Evolutionary conservation across 306 rosid species (phyloP), one percentile per base, ranked within the genome.

Genomic region (Abrus precatorius): DNA sequence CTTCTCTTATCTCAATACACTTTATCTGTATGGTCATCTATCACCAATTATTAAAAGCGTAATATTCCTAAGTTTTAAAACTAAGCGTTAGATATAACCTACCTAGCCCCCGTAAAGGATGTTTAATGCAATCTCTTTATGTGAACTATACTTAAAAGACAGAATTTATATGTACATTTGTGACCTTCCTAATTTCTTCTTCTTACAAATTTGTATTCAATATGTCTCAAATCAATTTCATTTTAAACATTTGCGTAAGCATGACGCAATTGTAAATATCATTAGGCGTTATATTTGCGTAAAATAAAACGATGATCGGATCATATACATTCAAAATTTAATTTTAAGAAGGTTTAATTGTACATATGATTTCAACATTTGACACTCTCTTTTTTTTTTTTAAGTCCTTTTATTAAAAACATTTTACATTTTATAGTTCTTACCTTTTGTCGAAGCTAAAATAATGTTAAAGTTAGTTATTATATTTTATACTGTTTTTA

Each of bases 31-130:
- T 85, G 74, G 89, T 87, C 91, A 85, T 85, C 87, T 77, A 70
- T 85, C 91, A 85, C 79, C 89, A 90, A 88, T 88, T 83, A 90
- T 88, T 88, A 85, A 67, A 85, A 90, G 85, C 65, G 3, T 83
- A 83, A 85, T 90, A 88, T 90, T 87, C 87, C 82, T 79, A 81
- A 59, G 55, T 62, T 86, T 38, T 63, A 62, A 69, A 79, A 72
- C 77, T 63, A 71, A 76, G 82, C 83, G 82, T 84, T 29, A 76
- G 73, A 72, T 54, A 60, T 82, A 82, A 75, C 76, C 52, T 14
- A 14, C 64, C 14, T 74, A 74, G 30, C 69, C 64, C 76, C 76
- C 64, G 13, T 55, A 47, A 76, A 76, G 60, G 59, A 60, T 69
- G 57, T 75, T 60, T 76, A 72, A 72, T 73, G 33, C 7, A 50